Conservation (phyloP, 164 flowering plant genomes). For the Stephania japonica region DNA sequence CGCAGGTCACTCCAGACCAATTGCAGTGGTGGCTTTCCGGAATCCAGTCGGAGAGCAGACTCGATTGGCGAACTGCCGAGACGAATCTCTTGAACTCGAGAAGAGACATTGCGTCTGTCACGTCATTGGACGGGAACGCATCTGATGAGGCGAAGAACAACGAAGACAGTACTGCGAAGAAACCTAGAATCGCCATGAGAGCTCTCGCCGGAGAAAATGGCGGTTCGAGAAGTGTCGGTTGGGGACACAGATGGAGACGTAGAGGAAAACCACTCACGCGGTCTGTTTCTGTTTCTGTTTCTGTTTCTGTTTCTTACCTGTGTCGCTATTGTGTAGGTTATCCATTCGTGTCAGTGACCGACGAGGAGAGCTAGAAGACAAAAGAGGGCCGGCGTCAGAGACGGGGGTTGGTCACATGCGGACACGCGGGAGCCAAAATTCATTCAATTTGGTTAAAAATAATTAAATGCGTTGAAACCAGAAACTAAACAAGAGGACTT, state of each 20-base stretch:
- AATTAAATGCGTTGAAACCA: not conserved
- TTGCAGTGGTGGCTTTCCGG: conserved; percentile 29
- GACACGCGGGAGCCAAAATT: not conserved
- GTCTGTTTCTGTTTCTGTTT: not conserved
- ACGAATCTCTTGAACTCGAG: conserved; percentile 38
- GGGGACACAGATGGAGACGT: not conserved
- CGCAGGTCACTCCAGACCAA: conserved; percentile 56
- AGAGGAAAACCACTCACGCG: not conserved
- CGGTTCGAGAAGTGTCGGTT: not conserved
- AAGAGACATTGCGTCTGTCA: conserved; percentile 34
- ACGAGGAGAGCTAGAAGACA: conserved; percentile 1
- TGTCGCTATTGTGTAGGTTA: too few species aligned
- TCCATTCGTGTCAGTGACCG: not conserved
- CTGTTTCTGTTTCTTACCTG: not conserved
- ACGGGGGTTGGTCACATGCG: conserved; percentile 6
- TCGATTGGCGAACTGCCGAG: conserved; percentile 23
- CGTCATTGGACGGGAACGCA: conserved; percentile 1
- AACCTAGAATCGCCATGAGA: conserved; percentile 6
- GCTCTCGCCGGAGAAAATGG: conserved; percentile 10
- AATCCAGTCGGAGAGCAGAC: conserved; percentile 40
- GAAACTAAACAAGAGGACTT: too few species aligned
- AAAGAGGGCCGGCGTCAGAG: conserved; percentile 3
- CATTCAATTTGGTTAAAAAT: not conserved
- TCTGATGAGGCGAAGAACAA: conserved; percentile 10
- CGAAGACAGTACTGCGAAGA: conserved; percentile 12